Evolutionary conservation across 2,329 filamentous ascomycete genomes (phyloP).

Genomic region (Aotearoamyces nothofagi): DNA sequence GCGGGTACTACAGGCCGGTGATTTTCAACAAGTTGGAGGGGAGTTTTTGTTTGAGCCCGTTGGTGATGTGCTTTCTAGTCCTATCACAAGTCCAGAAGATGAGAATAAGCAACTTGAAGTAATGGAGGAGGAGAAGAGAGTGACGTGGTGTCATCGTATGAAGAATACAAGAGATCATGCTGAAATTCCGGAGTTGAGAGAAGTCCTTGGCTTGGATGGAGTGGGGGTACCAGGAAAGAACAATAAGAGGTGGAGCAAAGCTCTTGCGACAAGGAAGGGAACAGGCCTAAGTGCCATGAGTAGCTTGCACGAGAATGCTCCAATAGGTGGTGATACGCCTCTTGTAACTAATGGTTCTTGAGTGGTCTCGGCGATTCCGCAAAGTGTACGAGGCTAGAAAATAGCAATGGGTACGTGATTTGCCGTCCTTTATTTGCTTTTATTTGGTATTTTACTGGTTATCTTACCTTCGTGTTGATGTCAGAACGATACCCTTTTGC

Average conservation of each 20-base stretch:
- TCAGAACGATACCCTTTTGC: no score
- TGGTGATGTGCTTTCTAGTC: slow-evolving; percentile 6
- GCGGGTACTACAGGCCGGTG: slow-evolving; percentile 31
- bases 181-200: slow-evolving; percentile 51
- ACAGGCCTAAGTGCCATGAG: slow-evolving; percentile 24
- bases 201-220: slow-evolving; percentile 41
- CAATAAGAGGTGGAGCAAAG: slow-evolving; percentile 29
- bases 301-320: background rate
- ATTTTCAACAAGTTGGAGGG: slow-evolving; percentile 34
- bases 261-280: slow-evolving; percentile 33
- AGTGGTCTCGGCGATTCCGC: no score
- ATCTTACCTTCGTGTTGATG: no score
- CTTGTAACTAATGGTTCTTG: no score
- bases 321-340: no score
- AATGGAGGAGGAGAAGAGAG: slow-evolving; percentile 34
- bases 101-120: slow-evolving; percentile 3
- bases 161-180: slow-evolving; percentile 62
- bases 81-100: slow-evolving; percentile 6
- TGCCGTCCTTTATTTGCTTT: no score
- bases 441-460: no score
- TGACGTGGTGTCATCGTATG: slow-evolving; percentile 77
- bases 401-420: no score
- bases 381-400: no score
- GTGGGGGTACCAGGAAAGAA: slow-evolving; percentile 23
- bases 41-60: slow-evolving; percentile 21